phyloP scores from a whole-genome alignment of 768 basidiomycete species.

The Hortiboletus campestris region DNA sequence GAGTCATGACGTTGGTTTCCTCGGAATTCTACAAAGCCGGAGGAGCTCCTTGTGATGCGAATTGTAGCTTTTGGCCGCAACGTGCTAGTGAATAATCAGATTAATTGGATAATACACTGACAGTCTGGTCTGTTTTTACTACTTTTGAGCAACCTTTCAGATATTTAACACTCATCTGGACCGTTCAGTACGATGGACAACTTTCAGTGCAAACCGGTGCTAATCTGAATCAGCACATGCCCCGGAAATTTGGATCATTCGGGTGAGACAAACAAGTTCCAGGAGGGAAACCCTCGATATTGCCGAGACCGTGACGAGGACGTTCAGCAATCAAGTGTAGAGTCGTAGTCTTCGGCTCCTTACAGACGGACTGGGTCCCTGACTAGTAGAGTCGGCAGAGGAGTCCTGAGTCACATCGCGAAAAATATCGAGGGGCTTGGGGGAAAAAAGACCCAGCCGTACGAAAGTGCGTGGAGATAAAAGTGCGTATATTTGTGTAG shows the following conservation, averaged over 20 bases:
- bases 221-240: neutral
- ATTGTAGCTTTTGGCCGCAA: neutral
- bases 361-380: no score
- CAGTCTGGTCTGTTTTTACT: neutral
- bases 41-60: neutral
- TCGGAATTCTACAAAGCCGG: neutral
- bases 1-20: constrained; percentile 2
- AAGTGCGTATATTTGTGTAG: neutral
- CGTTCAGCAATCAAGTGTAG: neutral
- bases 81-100: neutral
- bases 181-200: neutral
- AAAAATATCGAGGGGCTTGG: neutral
- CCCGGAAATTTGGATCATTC: neutral
- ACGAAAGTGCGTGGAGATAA: neutral
- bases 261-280: neutral
- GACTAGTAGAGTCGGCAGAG: no score
- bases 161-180: neutral
- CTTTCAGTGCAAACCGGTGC: neutral
- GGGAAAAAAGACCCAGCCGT: neutral
- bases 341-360: no score
- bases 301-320: neutral
- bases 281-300: neutral
- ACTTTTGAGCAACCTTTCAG: neutral
- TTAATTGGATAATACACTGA: neutral
- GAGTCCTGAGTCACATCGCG: neutral